Evolutionary conservation across 2,329 filamentous ascomycete species (phyloP).

Genomic region (Stromatinia cepivora): DNA sequence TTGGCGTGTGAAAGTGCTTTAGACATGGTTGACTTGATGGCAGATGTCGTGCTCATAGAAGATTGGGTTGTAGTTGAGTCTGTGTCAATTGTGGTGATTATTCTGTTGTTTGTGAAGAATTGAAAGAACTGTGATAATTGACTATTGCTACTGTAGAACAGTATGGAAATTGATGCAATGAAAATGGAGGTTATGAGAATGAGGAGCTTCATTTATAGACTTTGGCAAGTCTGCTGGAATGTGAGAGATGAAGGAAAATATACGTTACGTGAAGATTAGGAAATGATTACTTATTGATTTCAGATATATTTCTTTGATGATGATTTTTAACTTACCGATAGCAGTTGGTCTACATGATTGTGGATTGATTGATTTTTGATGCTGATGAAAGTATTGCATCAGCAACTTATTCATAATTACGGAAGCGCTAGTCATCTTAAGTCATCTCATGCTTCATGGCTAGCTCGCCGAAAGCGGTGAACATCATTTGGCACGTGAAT

Average conservation of each 20-base stretch:
- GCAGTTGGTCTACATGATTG: background rate
- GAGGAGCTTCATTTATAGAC: conserved; percentile 42
- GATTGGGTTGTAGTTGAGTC: conserved; percentile 17
- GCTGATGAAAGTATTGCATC: conserved; percentile 8
- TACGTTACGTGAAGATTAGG: conserved; percentile 19
- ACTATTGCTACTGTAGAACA: conserved; percentile 32
- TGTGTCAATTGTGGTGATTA: conserved; percentile 12
- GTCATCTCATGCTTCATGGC: no score
- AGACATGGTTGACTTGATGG: conserved; percentile 53
- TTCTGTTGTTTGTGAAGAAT: conserved; percentile 27
- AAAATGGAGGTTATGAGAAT: conserved; percentile 38
- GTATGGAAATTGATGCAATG: conserved; percentile 39
- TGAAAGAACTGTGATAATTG: conserved; percentile 34
- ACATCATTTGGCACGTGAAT: background rate
- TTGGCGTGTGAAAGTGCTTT: conserved; percentile 66
- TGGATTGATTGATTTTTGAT: conserved; percentile 13
- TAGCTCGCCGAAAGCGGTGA: background rate
- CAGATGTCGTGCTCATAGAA: conserved; percentile 39
- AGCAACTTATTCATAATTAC: conserved; percentile 10
- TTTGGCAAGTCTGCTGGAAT: conserved; percentile 23
- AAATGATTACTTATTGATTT: conserved; percentile 24
- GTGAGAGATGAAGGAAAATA: conserved; percentile 33
- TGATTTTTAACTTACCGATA: conserved; percentile 14
- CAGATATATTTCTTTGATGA: conserved; percentile 4
- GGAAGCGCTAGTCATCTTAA: background rate